Conservation (phyloP, 805 yeast genomes). For the Tetrapisispora nanseiensis region DNA sequence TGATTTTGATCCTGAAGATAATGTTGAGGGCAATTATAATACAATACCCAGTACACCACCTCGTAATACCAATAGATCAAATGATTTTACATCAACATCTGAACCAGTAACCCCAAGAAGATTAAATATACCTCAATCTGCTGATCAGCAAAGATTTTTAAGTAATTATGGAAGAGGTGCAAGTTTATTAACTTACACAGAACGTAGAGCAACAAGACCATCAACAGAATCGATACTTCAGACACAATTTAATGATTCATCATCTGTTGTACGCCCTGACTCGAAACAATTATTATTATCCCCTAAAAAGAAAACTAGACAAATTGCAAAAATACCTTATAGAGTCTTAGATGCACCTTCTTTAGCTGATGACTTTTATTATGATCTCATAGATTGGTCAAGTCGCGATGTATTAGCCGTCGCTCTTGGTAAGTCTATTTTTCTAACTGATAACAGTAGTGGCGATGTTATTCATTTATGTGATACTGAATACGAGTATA, state of each 20-base stretch:
- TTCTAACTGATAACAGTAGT: constrained; percentile 80
- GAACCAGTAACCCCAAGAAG: constrained; percentile 32
- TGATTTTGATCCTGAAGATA: constrained; percentile 4
- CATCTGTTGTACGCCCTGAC: constrained; percentile 84
- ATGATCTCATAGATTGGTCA: constrained; percentile 94
- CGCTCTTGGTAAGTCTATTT: constrained; percentile 80
- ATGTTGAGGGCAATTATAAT: constrained; percentile 4
- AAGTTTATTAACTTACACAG: constrained; percentile 65
- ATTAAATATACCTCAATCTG: constrained; percentile 11
- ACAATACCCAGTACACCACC: constrained; percentile 5
- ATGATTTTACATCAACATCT: constrained; percentile 10
- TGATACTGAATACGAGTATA: constrained; percentile 64
- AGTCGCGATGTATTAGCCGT: constrained; percentile 81
- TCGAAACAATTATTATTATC: constrained; percentile 69
- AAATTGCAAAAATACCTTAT: constrained; percentile 78
- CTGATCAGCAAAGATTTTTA: constrained; percentile 16
- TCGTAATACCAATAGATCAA: constrained; percentile 5
- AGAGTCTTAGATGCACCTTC: constrained; percentile 95
- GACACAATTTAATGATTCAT: constrained; percentile 53
- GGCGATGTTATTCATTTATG: constrained; percentile 78
- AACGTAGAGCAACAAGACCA: constrained; percentile 56
- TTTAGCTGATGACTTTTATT: constrained; percentile 84
- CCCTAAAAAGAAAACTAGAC: constrained; percentile 71
- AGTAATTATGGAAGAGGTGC: constrained; percentile 32
- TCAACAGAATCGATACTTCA: constrained; percentile 51